A percentile compares a stretch with the other conserved stretches of the same genome.
Conservation (phyloP, 345 rosid species). For the Eucalyptus paniculata region DNA sequence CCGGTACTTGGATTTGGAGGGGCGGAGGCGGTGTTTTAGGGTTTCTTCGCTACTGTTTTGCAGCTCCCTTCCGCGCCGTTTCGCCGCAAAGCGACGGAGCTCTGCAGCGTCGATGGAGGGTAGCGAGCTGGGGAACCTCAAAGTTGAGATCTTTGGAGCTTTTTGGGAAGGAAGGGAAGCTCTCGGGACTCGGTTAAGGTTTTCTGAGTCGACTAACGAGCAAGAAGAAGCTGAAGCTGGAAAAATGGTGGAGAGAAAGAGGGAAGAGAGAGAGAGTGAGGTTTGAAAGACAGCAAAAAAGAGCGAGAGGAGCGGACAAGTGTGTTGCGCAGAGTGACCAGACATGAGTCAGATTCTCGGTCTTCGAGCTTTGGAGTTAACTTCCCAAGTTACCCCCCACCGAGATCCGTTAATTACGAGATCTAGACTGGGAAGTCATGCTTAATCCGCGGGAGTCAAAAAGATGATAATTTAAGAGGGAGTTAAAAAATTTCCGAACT, state of each 20-base stretch:
- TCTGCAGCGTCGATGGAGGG: neutral
- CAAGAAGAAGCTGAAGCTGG: neutral
- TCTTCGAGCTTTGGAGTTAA: neutral
- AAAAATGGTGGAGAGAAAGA: neutral
- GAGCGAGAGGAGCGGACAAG: conserved; percentile 2
- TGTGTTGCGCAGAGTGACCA: conserved; percentile 3
- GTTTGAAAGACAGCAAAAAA: neutral
- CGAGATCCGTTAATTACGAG: neutral
- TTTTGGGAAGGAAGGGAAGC: neutral
- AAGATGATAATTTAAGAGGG: no score
- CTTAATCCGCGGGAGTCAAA: neutral
- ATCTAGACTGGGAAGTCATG: neutral
- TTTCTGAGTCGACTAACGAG: neutral
- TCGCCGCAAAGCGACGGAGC: neutral
- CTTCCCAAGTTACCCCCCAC: neutral
- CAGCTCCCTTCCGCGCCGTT: neutral
- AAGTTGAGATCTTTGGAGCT: neutral
- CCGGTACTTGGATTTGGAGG: neutral
- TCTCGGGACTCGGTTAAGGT: neutral
- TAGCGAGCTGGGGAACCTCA: neutral
- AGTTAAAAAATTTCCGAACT: no score
- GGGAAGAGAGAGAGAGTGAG: neutral
- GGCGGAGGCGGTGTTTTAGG: neutral
- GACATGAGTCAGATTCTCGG: conserved; percentile 24
- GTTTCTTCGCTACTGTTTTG: neutral